These are phyloP conservation scores for Ustilago cynodontis DNA, from an alignment of 1,284 basidiomycete genomes.

Conservation along the genomic window DNA sequence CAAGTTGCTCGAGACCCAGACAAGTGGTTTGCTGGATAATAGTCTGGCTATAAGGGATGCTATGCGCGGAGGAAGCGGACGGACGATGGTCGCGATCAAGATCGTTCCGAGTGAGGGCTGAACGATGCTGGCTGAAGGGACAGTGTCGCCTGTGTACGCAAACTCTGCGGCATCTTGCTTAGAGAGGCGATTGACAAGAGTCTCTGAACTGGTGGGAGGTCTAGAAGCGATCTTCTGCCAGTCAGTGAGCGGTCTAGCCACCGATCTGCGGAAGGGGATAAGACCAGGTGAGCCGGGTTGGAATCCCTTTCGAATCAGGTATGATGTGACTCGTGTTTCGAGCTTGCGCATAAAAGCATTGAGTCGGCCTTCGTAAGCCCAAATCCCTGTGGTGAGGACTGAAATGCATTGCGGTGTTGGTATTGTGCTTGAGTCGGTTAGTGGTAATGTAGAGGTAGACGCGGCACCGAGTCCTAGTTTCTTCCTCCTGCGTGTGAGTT, in stretches of 20 bases:
- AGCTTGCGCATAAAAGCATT: conserved; percentile 65
- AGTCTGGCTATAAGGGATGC: conserved; percentile 9
- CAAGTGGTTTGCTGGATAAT: conserved; percentile 24
- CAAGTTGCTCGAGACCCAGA: conserved; percentile 41
- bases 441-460: conserved; percentile 3
- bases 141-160: conserved; percentile 28
- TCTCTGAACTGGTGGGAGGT: neutral
- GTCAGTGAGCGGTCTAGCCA: neutral
- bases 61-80: conserved; percentile 33
- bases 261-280: conserved; percentile 13
- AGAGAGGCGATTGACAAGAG: neutral
- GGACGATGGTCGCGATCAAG: conserved; percentile 24
- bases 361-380: conserved; percentile 63
- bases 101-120: conserved; percentile 34
- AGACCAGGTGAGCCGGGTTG: conserved; percentile 46
- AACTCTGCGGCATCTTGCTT: conserved; percentile 9
- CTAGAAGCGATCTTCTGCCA: conserved; percentile 33
- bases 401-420: conserved; percentile 53
- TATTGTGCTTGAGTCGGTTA: neutral
- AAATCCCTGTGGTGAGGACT: conserved; percentile 68
- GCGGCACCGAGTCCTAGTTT: conserved; percentile 49
- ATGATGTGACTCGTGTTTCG: conserved; percentile 52
- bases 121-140: conserved; percentile 12
- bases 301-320: conserved; percentile 38
- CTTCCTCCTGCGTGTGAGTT: conserved; percentile 37